Evolutionary conservation across 1,284 basidiomycete genomes (phyloP).

Genomic region (Malassezia pachydermatis): DNA sequence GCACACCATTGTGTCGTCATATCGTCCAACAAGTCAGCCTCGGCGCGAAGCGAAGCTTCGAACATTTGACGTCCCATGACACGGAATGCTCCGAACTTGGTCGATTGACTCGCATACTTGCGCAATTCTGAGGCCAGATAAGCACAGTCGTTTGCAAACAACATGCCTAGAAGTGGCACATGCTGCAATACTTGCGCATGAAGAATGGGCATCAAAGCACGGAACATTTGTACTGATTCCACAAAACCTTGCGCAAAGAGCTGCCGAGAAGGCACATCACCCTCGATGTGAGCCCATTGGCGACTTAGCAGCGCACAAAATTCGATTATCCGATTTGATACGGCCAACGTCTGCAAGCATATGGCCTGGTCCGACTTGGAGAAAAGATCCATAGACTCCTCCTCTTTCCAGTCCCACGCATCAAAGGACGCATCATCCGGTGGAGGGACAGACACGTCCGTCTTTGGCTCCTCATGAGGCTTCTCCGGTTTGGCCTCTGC

Average conservation of each 20-base stretch:
- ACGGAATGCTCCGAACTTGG: constrained; percentile 8
- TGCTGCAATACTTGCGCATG: constrained; percentile 55
- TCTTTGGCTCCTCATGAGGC: background rate
- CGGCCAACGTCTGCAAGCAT: background rate
- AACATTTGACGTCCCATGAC: background rate
- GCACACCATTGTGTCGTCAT: constrained; percentile 30
- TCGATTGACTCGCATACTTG: constrained; percentile 9
- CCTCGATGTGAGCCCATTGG: constrained; percentile 1
- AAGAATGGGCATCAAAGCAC: constrained; percentile 67
- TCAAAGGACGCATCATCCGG: background rate
- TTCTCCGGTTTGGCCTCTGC: background rate
- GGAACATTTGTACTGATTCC: constrained; percentile 32
- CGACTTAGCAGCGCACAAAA: background rate
- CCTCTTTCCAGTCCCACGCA: constrained; percentile 15
- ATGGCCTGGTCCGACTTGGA: background rate
- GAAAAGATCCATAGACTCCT: background rate
- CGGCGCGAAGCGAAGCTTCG: constrained; percentile 17
- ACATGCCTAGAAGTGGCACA: constrained; percentile 60
- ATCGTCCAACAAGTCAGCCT: constrained; percentile 22
- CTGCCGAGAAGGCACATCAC: background rate
- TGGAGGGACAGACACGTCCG: background rate
- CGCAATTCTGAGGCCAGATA: constrained; percentile 54
- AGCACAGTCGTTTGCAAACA: constrained; percentile 74
- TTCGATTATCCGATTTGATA: constrained; percentile 1
- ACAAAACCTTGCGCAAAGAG: background rate